Evolutionary conservation across 2,329 filamentous ascomycete genomes (phyloP), one percentile per base, ranked within the genome.

Genomic region (Trichoderma oligosporum): DNA sequence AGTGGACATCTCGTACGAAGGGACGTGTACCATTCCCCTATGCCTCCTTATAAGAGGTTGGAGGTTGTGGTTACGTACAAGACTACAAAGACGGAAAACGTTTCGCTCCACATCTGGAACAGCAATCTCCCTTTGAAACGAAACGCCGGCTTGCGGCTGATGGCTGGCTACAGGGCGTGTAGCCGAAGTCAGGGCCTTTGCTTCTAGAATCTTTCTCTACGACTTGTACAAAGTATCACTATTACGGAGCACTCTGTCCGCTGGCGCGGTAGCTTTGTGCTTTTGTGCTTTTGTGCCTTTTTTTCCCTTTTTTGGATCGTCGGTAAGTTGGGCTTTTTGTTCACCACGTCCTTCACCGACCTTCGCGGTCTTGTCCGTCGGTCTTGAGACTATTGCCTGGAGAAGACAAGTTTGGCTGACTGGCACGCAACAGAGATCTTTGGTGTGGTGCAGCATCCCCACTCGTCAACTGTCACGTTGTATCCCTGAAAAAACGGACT

Each of bases 61-160:
- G 41, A n/a, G 33, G 38, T 12, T 7, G 38, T 36, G 20, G 29
- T 51, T 36, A 20, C n/a, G 46, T 25, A 33, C 31, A 18, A 41
- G 44, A 35, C 16, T 29, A 51, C 54, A 25, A 24, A 36, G 25
- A 36, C 47, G 48, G 56, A 47, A 31, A 25, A 47, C 36, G 35
- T 20, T 14, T 41, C 22, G 42, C 25, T 29, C 36, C 33, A 47
- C 49, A 38, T 24, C 56, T 45, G 14, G 52, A 38, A 35, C 51
- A 54, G 25, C 57, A 31, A 55, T 45, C 57, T 56, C 45, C n/a
- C 41, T 52, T 36, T 33, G 31, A 47, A 33, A 47, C 60, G 48
- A 60, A 61, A 61, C 56, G 42, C 59, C 42, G 56, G 56, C 47
- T 41, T 42, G 61, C 56, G 60, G 60, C 60, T 61, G 60, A 61